Conservation (phyloP, 2,329 filamentous ascomycete species). For the Sporothrix luriei region DNA sequence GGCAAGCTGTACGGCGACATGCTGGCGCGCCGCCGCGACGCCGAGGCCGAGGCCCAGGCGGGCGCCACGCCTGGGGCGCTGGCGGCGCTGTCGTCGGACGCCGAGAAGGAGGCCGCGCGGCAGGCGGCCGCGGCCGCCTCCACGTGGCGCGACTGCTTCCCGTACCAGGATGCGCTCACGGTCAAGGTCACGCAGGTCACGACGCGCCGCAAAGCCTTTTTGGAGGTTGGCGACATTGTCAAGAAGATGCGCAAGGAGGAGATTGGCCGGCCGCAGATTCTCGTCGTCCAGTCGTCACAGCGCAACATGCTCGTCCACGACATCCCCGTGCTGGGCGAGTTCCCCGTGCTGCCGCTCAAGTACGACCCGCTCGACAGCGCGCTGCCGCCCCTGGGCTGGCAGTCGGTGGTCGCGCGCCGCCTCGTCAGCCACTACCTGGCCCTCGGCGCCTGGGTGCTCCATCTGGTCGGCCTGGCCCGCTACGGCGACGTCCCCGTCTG, state of each 20-base stretch:
- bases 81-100: constrained; percentile 23
- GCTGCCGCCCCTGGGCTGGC: constrained; percentile 91
- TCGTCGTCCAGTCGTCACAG: constrained; percentile 90
- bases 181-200: constrained; percentile 89
- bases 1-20: constrained; percentile 84
- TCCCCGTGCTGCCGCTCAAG: constrained; percentile 77
- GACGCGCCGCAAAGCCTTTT: constrained; percentile 82
- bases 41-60: constrained; percentile 47
- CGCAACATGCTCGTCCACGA: constrained; percentile 79
- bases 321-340: constrained; percentile 78
- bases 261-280: constrained; percentile 70
- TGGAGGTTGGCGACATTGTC: constrained; percentile 83
- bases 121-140: constrained; percentile 67
- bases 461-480: constrained; percentile 81
- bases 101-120: constrained; percentile 39
- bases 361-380: constrained; percentile 83
- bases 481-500: constrained; percentile 95
- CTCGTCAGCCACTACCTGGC: constrained; percentile 88
- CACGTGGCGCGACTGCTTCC: constrained; percentile 77
- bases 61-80: constrained; percentile 15
- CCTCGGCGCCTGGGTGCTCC: constrained; percentile 87
- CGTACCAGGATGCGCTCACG: constrained; percentile 81
- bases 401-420: constrained; percentile 81
- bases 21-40: constrained; percentile 66
- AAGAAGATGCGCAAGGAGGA: constrained; percentile 92